phyloP scores from a whole-genome alignment of 2,329 filamentous ascomycete genomes.

The Fusarium keratoplasticum region DNA sequence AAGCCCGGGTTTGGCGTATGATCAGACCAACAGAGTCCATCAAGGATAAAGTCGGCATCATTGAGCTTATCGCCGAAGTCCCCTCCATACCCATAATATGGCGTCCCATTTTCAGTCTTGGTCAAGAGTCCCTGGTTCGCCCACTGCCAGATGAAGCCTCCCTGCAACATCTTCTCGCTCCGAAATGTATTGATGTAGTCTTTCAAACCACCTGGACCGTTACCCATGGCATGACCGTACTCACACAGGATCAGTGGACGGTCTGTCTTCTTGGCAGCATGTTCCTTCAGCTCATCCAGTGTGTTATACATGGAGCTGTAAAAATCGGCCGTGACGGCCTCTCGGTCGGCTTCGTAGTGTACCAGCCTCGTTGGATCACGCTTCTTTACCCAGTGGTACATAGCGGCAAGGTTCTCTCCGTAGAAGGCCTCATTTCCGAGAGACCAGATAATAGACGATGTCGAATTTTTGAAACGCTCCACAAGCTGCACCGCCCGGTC shows the following conservation, averaged over 20 bases:
- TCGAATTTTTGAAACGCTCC: conserved; percentile 74
- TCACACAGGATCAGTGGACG: conserved; percentile 70
- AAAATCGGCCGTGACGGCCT: conserved; percentile 70
- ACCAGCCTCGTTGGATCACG: conserved; percentile 68
- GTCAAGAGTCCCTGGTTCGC: too few relatives aligned
- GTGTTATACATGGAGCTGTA: conserved; percentile 74
- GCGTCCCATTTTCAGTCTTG: too few relatives aligned
- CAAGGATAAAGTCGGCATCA: too few relatives aligned
- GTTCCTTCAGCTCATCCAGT: conserved; percentile 52
- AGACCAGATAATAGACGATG: conserved; percentile 76
- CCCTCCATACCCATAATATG: too few relatives aligned
- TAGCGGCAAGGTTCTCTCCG: conserved; percentile 72
- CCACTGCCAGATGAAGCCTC: too few relatives aligned
- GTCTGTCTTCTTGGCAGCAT: conserved; percentile 11
- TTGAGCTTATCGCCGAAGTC: too few relatives aligned
- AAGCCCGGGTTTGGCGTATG: too few relatives aligned
- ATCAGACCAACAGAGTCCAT: too few relatives aligned
- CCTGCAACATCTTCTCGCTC: too few relatives aligned
- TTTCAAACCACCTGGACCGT: conserved; percentile 68
- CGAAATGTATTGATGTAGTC: too few relatives aligned
- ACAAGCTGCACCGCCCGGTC: conserved; percentile 73
- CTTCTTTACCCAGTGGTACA: conserved; percentile 72
- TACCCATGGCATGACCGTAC: conserved; percentile 74
- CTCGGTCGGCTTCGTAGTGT: conserved; percentile 73
- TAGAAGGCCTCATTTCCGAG: conserved; percentile 79